phyloP scores from a whole-genome alignment of 495 filamentous ascomycete species.

The Lophium mytilinum region DNA sequence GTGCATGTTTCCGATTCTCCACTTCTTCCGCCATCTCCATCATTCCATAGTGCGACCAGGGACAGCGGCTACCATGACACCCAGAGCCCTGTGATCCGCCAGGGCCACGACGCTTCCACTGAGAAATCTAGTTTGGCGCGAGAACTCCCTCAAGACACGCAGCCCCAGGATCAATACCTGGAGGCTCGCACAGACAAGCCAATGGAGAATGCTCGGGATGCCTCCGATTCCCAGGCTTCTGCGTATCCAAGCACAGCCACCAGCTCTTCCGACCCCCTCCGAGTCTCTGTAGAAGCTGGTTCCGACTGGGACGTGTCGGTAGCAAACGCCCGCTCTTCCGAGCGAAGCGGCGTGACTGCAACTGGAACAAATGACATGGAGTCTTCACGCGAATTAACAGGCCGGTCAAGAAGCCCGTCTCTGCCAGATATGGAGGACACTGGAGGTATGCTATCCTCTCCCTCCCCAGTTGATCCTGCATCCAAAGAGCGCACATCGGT shows the following conservation, averaged over 20 bases:
- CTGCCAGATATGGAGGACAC: conserved; percentile 8
- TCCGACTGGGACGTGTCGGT: conserved; percentile 12
- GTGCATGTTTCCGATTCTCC: conserved; percentile 47
- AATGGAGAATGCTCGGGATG: background rate
- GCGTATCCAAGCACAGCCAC: background rate
- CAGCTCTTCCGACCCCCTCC: conserved; percentile 15
- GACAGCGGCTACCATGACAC: conserved; percentile 41
- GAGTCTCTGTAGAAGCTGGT: conserved; percentile 18
- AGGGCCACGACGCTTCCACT: conserved; percentile 2
- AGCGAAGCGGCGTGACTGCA: background rate
- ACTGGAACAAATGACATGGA: background rate
- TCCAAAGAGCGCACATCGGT: conserved; percentile 47
- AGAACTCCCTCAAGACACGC: background rate
- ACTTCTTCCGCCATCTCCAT: conserved; percentile 17
- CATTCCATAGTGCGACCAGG: conserved; percentile 24
- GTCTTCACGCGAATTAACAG: background rate
- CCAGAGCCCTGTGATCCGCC: conserved; percentile 23
- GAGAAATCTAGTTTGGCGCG: conserved; percentile 5
- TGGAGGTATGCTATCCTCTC: conserved; percentile 19
- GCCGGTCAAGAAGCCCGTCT: conserved; percentile 17
- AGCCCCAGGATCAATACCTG: background rate
- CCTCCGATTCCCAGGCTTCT: background rate
- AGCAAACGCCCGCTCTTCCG: background rate
- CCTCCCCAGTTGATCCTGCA: conserved; percentile 42
- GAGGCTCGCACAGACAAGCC: background rate